Base-by-base conservation (phyloP, 306 rosid genomes). In the Prunus salicina region DNA sequence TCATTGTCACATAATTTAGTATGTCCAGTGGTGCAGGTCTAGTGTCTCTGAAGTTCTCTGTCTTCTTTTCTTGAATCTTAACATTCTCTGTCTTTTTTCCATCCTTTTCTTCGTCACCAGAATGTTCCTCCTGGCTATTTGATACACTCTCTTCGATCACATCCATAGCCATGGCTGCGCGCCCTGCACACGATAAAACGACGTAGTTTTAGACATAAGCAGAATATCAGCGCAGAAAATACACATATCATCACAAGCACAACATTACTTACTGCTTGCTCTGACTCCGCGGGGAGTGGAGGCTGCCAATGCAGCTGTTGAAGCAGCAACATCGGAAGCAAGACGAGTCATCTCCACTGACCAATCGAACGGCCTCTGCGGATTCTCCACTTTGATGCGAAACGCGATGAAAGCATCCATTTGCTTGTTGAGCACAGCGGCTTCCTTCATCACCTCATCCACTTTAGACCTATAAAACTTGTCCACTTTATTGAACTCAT, bases 371-470 rank as follows among this genome's bases (percentile, higher is more conserved):
- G 30, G 28, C 19, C 77, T 34, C n/a, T 71, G 51, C 2, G 89
- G 89, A 22, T 86, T 84, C 84, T 87, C 92, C 47, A 91, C 97
- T 81, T 86, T 91, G 1, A 91, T 81, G 50, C 91, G 64, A 32
- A 91, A 86, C 66, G 91, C 97, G 32, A 91, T 88, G 18, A 91
- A 77, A 65, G 92, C 92, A 22, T 89, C 89, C 94, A 91, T 87
- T 67, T 91, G 97, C 73, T 85, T 83, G 72, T 88, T 88, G 30
- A 91, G 79, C 61, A 78, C 61, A n/a, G 19, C 74, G 0, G 97
- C 97, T 71, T 91, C 94, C 63, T 85, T 80, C 85, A 83, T 77
- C 30, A 89, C 88, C 55, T 91, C 94, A 19, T 86, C 89, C 13
- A 86, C 88, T 56, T 89, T 88, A 0, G 80, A 19, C 82, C 20